Evolutionary conservation across 129 eudicot species (phyloP).

Genomic region (Pittosporum tobira): DNA sequence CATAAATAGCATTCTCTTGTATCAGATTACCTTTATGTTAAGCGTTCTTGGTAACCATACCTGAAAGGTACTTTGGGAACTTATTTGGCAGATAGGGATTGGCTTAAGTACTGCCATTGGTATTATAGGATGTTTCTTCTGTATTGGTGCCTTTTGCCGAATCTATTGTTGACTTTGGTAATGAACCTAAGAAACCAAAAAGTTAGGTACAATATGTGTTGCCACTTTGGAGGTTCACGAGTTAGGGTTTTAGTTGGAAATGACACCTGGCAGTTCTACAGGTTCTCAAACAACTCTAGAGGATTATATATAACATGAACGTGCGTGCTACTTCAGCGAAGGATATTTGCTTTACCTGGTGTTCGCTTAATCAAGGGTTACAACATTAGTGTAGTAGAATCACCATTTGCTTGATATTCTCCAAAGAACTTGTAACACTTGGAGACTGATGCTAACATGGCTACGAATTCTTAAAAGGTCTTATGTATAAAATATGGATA

Average conservation of each 20-base stretch:
- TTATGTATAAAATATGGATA: slow-evolving; percentile 90
- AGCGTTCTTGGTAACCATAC: no score
- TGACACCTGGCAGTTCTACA: slow-evolving; percentile 29
- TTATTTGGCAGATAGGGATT: no score
- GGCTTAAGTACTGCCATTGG: no score
- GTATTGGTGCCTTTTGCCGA: no score
- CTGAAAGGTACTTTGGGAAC: slow-evolving; percentile 4
- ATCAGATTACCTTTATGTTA: no score
- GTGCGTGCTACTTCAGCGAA: slow-evolving; percentile 82
- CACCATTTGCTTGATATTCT: slow-evolving; percentile 35
- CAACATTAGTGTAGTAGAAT: slow-evolving; percentile 29
- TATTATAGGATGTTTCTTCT: no score
- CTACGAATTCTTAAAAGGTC: slow-evolving; percentile 57
- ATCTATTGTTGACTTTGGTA: slow-evolving; percentile 37
- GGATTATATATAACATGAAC: slow-evolving; percentile 77
- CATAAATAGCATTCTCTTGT: no score
- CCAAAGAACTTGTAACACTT: slow-evolving; percentile 60
- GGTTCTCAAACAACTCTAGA: slow-evolving; percentile 44
- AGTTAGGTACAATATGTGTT: slow-evolving; percentile 66
- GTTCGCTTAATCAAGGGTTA: slow-evolving; percentile 53
- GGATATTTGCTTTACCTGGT: slow-evolving; percentile 89
- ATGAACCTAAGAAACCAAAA: slow-evolving; percentile 74
- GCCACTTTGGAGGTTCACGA: slow-evolving; percentile 44
- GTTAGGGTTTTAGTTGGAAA: slow-evolving; percentile 60
- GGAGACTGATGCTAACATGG: slow-evolving; percentile 77